Base-by-base conservation (phyloP, 108 stramenopile species). In the Skeletonema grethae region DNA sequence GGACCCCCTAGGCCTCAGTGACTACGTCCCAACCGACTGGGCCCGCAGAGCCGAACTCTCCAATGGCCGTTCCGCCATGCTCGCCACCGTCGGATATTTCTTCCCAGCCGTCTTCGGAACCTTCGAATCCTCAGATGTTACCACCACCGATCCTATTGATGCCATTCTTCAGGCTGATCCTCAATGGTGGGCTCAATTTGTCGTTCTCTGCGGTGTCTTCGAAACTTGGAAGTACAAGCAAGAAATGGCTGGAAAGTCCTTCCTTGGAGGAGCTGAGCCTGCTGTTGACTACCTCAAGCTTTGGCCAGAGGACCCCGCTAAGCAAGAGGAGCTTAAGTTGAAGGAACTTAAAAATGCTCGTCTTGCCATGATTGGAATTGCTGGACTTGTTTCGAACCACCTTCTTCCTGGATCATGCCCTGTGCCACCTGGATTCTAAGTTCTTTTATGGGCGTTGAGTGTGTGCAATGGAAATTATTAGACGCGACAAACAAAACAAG, bases 281-380 rank as follows among this genome's bases (percentile, higher is more conserved):
- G 93, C 88, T 70, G 83, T 94, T 61, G 96, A 97, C 82, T 95
- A 89, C 85, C 72, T 90, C 61, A 83, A 83, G 66, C 70, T 85
- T 59, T 95, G 86, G 84, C 86, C 82, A 55, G 86, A 83, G 63
- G 74, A 80, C 57, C 76, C 82, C 16, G 65, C 73, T 61, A 82
- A 65, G 41, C 63, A 86, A 63, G 85, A 88, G 61, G 83, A 90
- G 13, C 90, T 97, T 74, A 79, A 90, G 67, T 69, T 92, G 82
- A 87, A 91, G 90, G 97, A 98, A 88, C 80, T 98, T 25, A 96
- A 94, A 90, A 96, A 96, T 66, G 95, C 74, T 57, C 90, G 95
- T 70, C 77, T 94, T 72, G 95, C 97, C 35, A 98, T 98, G 96
- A 85, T 98, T 72, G 95, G 93, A 39, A 85, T 97, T 59, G 96